Evolutionary conservation across 495 filamentous ascomycete genomes (phyloP).

Genomic region (Xylaria nigripes): DNA sequence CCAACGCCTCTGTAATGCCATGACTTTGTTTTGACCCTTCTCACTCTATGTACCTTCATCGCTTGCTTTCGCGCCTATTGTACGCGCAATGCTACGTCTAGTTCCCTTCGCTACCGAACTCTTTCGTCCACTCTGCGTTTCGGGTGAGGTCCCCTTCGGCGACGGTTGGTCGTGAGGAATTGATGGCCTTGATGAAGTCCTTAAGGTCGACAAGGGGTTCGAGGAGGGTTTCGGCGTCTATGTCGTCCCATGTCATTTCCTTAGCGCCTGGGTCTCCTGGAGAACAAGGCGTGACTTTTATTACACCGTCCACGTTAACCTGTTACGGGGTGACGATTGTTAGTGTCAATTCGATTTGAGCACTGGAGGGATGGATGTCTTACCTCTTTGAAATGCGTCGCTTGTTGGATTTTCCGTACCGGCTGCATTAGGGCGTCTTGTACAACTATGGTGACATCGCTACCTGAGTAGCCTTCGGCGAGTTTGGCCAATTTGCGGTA

Average conservation of each 20-base stretch:
- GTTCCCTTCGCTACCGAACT: slow-evolving; percentile 91
- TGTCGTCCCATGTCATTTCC: slow-evolving; percentile 89
- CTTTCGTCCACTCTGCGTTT: slow-evolving; percentile 89
- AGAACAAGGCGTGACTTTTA: slow-evolving; percentile 85
- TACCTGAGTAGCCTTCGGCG: slow-evolving; percentile 89
- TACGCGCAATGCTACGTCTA: slow-evolving; percentile 4
- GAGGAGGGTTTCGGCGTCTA: slow-evolving; percentile 72
- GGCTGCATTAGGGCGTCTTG: slow-evolving; percentile 98
- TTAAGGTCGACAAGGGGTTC: slow-evolving; percentile 82
- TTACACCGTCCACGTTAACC: slow-evolving; percentile 62
- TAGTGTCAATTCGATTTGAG: too few species aligned
- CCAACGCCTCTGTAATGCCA: slow-evolving; percentile 27
- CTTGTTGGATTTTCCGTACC: slow-evolving; percentile 92
- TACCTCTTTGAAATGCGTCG: slow-evolving; percentile 97
- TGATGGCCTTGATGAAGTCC: slow-evolving; percentile 92
- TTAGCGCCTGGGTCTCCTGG: slow-evolving; percentile 76
- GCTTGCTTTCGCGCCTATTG: neutral
- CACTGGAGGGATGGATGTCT: neutral
- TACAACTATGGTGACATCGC: slow-evolving; percentile 92
- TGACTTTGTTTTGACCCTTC: neutral
- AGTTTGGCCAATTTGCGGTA: slow-evolving; percentile 69
- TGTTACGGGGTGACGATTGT: slow-evolving; percentile 21
- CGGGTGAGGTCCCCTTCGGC: slow-evolving; percentile 70
- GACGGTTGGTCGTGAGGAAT: slow-evolving; percentile 79
- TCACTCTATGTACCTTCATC: neutral